Percentiles rank a stretch among this genome's conserved stretches.
phyloP scores from a whole-genome alignment of 495 filamentous ascomycete species.

The Penicillium canescens region DNA sequence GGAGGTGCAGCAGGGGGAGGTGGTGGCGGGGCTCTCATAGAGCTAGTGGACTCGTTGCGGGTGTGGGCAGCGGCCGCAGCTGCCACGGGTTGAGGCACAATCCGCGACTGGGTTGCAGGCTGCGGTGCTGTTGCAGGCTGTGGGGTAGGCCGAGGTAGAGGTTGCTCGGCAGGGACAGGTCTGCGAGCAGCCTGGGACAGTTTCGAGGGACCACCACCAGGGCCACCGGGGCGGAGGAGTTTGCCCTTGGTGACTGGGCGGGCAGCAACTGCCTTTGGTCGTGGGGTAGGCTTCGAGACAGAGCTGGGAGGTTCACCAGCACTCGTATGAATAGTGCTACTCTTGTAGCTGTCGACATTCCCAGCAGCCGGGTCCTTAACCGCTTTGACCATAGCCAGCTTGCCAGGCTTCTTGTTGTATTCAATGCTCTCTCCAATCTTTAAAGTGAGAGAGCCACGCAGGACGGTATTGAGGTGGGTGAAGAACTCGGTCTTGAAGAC shows the following conservation, averaged over 20 bases:
- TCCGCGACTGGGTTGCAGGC: slow-evolving; percentile 33
- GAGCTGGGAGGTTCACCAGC: slow-evolving; percentile 83
- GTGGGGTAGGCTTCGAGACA: slow-evolving; percentile 80
- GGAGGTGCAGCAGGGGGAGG: slow-evolving; percentile 67
- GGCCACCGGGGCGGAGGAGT: slow-evolving; percentile 86
- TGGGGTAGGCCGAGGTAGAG: slow-evolving; percentile 39
- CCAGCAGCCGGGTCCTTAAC: slow-evolving; percentile 78
- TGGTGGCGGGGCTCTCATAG: slow-evolving; percentile 66
- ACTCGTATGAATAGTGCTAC: slow-evolving; percentile 81
- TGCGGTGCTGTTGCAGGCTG: slow-evolving; percentile 48
- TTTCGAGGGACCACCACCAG: slow-evolving; percentile 76
- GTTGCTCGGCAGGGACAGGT: slow-evolving; percentile 32
- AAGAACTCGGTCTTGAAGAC: slow-evolving; percentile 97
- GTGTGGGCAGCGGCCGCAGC: slow-evolving; percentile 48
- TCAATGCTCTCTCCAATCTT: slow-evolving; percentile 82
- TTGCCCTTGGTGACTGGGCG: slow-evolving; percentile 89
- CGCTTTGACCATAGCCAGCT: slow-evolving; percentile 81
- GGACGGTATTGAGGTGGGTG: slow-evolving; percentile 75
- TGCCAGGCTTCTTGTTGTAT: slow-evolving; percentile 98
- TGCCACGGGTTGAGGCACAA: slow-evolving; percentile 49
- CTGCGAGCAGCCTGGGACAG: slow-evolving; percentile 52
- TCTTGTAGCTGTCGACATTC: slow-evolving; percentile 87
- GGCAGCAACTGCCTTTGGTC: slow-evolving; percentile 76
- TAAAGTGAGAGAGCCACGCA: slow-evolving; percentile 77
- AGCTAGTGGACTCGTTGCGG: slow-evolving; percentile 53